phyloP scores from a whole-genome alignment of 345 rosid species.

The Brassica carinata region DNA sequence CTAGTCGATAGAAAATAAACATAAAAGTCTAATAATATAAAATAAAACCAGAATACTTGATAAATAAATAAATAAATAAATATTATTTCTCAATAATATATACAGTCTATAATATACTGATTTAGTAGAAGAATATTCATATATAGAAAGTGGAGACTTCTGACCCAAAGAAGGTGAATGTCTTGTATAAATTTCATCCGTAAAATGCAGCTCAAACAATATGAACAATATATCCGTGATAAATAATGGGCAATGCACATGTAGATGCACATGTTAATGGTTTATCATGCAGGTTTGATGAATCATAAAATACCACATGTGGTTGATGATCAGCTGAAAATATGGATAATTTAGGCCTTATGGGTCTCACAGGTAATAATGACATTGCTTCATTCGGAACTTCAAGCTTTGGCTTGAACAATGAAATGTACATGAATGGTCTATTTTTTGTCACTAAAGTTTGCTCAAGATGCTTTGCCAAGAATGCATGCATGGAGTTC shows the following conservation, averaged over 20 bases:
- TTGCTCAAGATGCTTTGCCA: background rate
- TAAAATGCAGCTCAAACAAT: background rate
- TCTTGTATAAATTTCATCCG: background rate
- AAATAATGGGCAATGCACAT: background rate
- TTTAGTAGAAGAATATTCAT: background rate
- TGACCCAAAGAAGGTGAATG: background rate
- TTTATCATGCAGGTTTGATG: constrained; percentile 1
- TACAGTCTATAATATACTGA: background rate
- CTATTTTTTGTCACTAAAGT: background rate
- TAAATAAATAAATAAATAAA: background rate
- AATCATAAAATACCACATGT: background rate
- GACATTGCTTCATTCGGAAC: background rate
- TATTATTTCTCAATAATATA: background rate
- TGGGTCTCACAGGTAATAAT: background rate
- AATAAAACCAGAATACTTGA: background rate
- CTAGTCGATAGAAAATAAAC: background rate
- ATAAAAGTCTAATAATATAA: too few species aligned
- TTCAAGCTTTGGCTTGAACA: background rate
- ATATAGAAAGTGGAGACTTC: background rate
- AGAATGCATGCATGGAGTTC: background rate
- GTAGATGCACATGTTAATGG: background rate
- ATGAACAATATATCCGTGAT: background rate
- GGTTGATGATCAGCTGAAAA: background rate
- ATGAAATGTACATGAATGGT: background rate
- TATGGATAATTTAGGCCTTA: background rate